Base-by-base conservation (phyloP, 805 yeast genomes). In the Starmerella vaccinii region DNA sequence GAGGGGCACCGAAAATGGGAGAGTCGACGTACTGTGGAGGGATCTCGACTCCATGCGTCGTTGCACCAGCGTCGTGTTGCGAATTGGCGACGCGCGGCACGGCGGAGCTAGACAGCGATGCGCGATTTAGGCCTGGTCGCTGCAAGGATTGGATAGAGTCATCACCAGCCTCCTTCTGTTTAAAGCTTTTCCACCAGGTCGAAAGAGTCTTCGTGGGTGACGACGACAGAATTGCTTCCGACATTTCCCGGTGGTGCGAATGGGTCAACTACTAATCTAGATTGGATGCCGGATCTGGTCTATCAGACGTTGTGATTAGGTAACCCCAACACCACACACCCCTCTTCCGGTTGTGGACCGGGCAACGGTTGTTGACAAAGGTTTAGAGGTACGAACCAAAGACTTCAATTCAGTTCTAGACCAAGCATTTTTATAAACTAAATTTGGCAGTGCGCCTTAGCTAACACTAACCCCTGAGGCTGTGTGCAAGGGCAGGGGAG, bases 1-100 rank as follows among this genome's bases (percentile, higher is more conserved):
- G 71, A 1, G 90, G 77, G 4, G 82, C 87, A 15, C 96, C 97
- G 73, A 92, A 83, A 51, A 92, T 79, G 60, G 75, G 65, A 22
- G 61, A 56, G 12, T 56, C 60, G 21, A 27, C 49, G 23, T 55
- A 55, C 44, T 56, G 50, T 10, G 48, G 35, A 23, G 57, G 56
- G 40, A 52, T 52, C 23, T 37, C 49, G 38, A 35, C 47, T 44
- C 59, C 58, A 30, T 52, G 50, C 21, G 46, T 32, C 16, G 21
- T 24, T 4, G 32, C 47, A 2, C 43, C 45, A 32, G 42, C 52
- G 13, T 59, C 55, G 16, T 60, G 22, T n/a, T 18, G 21, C 16
- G 42, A 22, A 62, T 65, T 13, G 61, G 62, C n/a, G 68, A 68
- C 18, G 24, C 51, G 52, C 59, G 70, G 49, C 67, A 68, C 63